A percentile compares a stretch with the other conserved stretches of the same genome.
Conservation (phyloP, 768 basidiomycete species). For the Pholiota conissans region DNA sequence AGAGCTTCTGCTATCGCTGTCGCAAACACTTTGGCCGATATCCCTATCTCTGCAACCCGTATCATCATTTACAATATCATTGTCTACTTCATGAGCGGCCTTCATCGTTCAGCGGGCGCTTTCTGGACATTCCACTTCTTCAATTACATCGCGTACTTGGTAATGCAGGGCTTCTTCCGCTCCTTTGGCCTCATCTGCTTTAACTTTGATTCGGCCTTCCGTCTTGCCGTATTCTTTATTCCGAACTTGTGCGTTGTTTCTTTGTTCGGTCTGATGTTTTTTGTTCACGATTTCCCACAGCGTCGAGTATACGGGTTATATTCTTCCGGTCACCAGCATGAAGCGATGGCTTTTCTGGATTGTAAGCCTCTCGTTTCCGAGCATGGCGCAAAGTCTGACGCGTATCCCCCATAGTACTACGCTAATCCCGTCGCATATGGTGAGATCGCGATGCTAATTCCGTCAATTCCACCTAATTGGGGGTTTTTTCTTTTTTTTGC, state of each 20-base stretch:
- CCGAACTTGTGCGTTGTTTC: conserved; percentile 58
- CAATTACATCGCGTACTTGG: conserved; percentile 61
- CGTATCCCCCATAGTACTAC: conserved; percentile 51
- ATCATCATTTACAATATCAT: conserved; percentile 63
- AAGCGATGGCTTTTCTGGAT: conserved; percentile 89
- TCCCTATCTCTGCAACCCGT: conserved; percentile 65
- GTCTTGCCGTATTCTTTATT: conserved; percentile 65
- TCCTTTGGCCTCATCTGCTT: conserved; percentile 58
- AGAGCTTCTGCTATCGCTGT: conserved; percentile 63
- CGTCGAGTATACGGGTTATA: conserved; percentile 70
- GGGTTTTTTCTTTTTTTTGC: too few relatives aligned
- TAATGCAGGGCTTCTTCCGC: conserved; percentile 86
- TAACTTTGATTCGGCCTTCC: conserved; percentile 47
- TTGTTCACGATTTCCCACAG: conserved; percentile 17
- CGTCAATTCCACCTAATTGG: background rate
- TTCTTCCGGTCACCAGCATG: conserved; percentile 68
- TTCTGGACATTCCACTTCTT: conserved; percentile 66
- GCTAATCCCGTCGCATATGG: conserved; percentile 77
- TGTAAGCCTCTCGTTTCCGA: conserved; percentile 35
- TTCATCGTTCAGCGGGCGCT: conserved; percentile 42
- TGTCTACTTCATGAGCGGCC: conserved; percentile 66
- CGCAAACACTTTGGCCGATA: conserved; percentile 66
- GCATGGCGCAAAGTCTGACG: background rate
- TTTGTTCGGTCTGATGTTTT: background rate
- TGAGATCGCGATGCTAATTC: conserved; percentile 19